phyloP scores from a whole-genome alignment of 2,329 filamentous ascomycete species.

The Fusarium napiforme region DNA sequence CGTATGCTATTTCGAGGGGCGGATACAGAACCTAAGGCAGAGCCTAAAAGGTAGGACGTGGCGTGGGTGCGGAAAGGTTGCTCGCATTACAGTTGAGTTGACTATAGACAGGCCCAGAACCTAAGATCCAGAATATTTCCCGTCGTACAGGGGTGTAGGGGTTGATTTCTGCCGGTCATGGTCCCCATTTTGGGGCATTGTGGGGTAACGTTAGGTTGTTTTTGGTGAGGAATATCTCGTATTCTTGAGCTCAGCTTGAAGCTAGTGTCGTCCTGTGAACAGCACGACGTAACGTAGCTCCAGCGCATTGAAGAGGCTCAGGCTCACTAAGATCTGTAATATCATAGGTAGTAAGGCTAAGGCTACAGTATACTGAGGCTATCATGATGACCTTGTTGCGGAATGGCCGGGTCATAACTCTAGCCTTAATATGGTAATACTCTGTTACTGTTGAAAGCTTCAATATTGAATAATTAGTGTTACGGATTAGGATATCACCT shows the following conservation, averaged over 20 bases:
- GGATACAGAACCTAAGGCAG: conserved; percentile 6
- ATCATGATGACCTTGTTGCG: neutral
- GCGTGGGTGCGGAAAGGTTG: neutral
- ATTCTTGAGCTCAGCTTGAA: conserved; percentile 26
- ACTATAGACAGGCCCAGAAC: conserved; percentile 18
- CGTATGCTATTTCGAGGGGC: conserved; percentile 34
- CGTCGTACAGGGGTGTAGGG: conserved; percentile 11
- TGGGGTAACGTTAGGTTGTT: conserved; percentile 34
- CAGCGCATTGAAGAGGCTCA: neutral
- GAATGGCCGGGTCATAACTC: neutral
- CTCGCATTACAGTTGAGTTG: neutral
- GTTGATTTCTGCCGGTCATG: conserved; percentile 17
- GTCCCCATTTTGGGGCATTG: conserved; percentile 22
- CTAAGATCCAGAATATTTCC: conserved; percentile 31
- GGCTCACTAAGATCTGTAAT: neutral
- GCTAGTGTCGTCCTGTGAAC: conserved; percentile 19
- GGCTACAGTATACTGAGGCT: neutral
- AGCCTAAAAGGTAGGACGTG: neutral
- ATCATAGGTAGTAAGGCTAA: neutral
- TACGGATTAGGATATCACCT: neutral
- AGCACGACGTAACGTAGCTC: conserved; percentile 30
- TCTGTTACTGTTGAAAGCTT: neutral
- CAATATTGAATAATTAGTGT: neutral
- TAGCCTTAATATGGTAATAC: neutral
- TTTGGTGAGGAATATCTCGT: conserved; percentile 32